A percentile compares a stretch with the other conserved stretches of the same genome.
phyloP scores from a whole-genome alignment of 1,139 yeast genomes.

The Saccharomyces hybrid region DNA sequence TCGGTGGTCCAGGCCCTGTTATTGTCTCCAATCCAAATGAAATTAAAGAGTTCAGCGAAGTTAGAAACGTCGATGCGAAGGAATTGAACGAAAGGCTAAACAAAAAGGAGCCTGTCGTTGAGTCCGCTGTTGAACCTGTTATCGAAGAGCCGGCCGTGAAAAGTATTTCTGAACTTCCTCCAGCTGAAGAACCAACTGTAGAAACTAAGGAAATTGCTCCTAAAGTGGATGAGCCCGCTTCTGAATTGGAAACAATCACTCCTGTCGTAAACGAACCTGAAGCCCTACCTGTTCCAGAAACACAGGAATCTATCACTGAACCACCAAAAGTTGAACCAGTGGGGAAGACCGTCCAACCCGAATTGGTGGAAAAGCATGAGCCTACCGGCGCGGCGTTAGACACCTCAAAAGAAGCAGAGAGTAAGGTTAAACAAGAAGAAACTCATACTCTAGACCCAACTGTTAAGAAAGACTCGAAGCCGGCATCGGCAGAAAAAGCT shows the following conservation, averaged over 20 bases:
- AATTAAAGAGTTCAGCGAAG: constrained; percentile 43
- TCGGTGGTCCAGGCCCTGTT: constrained; percentile 27
- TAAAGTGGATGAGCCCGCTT: background rate
- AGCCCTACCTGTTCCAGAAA: background rate
- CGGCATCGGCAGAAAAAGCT: background rate
- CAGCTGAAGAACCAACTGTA: background rate
- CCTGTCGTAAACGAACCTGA: background rate
- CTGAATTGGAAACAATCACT: background rate
- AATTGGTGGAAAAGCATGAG: background rate
- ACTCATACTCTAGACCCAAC: background rate
- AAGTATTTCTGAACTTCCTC: background rate
- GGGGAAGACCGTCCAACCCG: background rate
- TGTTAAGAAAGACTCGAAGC: background rate
- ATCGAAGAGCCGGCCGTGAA: background rate
- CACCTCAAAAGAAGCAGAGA: background rate
- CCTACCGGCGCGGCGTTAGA: background rate
- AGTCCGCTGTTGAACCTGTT: background rate
- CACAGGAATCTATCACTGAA: background rate
- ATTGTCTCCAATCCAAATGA: constrained; percentile 42
- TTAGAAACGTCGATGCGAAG: constrained; percentile 28
- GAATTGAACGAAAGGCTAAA: constrained; percentile 20
- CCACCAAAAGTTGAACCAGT: background rate
- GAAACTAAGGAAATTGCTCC: background rate
- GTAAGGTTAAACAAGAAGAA: background rate
- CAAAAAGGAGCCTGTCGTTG: constrained; percentile 11